phyloP scores from a whole-genome alignment of 345 rosid species.

The Ailanthus altissimus region DNA sequence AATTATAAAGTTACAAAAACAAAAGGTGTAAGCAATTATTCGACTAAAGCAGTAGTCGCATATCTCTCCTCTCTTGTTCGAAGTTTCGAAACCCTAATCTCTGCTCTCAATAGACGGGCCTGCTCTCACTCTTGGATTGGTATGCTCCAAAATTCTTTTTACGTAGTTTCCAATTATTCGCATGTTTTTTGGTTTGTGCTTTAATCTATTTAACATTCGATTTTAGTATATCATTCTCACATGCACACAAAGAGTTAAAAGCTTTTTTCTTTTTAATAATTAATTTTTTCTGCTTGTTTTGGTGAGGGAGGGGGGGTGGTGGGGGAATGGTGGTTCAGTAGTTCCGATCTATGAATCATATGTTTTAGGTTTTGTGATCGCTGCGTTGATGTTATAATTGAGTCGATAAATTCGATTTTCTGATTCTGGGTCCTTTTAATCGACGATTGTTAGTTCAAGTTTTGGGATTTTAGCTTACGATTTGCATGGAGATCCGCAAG shows the following conservation, averaged over 20 bases:
- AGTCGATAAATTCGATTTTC: background rate
- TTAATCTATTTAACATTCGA: background rate
- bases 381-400: background rate
- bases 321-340: too few relatives aligned
- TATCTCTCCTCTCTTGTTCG: background rate
- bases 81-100: slow-evolving; percentile 3
- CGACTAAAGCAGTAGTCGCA: background rate
- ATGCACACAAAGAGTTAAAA: background rate
- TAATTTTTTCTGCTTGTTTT: background rate
- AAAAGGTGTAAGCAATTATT: too few relatives aligned
- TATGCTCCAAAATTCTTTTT: background rate
- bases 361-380: background rate
- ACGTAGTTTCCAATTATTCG: background rate
- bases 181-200: background rate
- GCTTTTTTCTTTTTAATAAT: background rate
- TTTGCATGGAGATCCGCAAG: background rate
- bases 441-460: background rate
- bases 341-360: too few relatives aligned
- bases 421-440: background rate
- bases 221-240: background rate
- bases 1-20: too few relatives aligned
- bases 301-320: too few relatives aligned
- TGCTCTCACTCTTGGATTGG: background rate
- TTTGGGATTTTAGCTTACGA: background rate
- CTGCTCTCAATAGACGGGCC: background rate